Conservation (phyloP, 148 eudicot genomes). For the Gaultheria prostrata region DNA sequence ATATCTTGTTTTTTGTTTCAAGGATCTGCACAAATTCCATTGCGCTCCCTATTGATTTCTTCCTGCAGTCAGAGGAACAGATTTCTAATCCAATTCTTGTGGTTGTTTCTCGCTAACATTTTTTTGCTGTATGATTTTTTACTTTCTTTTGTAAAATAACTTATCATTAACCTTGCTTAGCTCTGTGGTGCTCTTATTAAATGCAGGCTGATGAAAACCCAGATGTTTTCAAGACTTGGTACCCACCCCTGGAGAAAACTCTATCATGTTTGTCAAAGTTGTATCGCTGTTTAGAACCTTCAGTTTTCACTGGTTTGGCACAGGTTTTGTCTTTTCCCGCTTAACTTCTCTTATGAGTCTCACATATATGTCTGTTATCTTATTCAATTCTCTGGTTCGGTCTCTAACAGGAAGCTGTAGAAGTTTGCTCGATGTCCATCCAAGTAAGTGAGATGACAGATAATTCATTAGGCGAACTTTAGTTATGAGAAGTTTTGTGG, state of each 20-base stretch:
- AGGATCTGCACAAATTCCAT: not conserved
- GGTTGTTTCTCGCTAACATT: not conserved
- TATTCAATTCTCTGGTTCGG: constrained; percentile 18
- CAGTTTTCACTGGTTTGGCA: constrained; percentile 95
- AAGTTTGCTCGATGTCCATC: constrained; percentile 81
- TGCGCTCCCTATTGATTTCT: not conserved
- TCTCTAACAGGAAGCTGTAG: constrained; percentile 87
- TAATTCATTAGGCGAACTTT: not conserved
- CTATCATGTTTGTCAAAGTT: constrained; percentile 77
- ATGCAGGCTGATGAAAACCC: constrained; percentile 63
- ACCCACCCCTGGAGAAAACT: constrained; percentile 92
- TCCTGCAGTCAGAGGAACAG: not conserved
- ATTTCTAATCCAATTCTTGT: not conserved
- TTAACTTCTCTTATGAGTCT: not conserved
- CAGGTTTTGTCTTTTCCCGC: constrained; percentile 51
- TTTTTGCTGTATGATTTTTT: constrained; percentile 5
- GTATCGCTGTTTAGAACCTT: constrained; percentile 77
- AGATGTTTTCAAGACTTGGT: constrained; percentile 76
- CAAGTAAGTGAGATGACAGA: constrained; percentile 57
- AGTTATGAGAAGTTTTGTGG: not conserved
- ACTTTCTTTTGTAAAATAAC: not conserved
- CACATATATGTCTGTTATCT: constrained; percentile 2
- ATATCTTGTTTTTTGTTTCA: not conserved
- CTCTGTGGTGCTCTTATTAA: not conserved
- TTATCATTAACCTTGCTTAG: not conserved